These are phyloP conservation scores for Colletotrichum tropicale DNA, from an alignment of 2,329 filamentous ascomycete species.

Conservation along the genomic window DNA sequence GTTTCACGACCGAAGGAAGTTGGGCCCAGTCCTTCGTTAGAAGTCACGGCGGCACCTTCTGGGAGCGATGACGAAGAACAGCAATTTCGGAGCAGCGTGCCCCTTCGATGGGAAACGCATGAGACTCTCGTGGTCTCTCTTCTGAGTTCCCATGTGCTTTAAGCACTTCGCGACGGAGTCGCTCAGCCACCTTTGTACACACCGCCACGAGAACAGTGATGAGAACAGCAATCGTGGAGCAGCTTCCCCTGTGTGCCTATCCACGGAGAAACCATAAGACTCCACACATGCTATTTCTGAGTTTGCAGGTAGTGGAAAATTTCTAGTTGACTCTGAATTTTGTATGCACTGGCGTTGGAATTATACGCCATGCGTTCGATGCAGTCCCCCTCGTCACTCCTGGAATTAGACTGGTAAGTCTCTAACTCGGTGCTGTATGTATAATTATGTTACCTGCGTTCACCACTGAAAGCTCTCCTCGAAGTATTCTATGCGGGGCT, in stretches of 20 bases:
- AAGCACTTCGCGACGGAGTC: background rate
- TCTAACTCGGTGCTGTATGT: fast-evolving
- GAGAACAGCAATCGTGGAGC: background rate
- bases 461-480: constrained; percentile 50
- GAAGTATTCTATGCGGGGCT: constrained; percentile 41
- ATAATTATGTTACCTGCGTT: background rate
- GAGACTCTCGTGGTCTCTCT: background rate
- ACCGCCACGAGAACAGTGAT: background rate
- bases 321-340: fast-evolving
- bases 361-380: background rate
- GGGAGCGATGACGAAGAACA: background rate
- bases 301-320: background rate
- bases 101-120: background rate
- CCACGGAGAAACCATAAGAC: background rate
- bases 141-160: background rate
- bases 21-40: background rate
- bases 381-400: background rate
- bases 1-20: background rate
- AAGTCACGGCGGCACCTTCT: background rate
- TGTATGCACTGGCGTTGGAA: background rate
- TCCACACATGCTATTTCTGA: background rate
- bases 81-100: background rate
- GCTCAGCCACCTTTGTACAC: background rate
- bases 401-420: background rate
- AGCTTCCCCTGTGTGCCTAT: background rate